phyloP scores from a whole-genome alignment of 352 stramenopile genomes.

The Peronospora farinosa region DNA sequence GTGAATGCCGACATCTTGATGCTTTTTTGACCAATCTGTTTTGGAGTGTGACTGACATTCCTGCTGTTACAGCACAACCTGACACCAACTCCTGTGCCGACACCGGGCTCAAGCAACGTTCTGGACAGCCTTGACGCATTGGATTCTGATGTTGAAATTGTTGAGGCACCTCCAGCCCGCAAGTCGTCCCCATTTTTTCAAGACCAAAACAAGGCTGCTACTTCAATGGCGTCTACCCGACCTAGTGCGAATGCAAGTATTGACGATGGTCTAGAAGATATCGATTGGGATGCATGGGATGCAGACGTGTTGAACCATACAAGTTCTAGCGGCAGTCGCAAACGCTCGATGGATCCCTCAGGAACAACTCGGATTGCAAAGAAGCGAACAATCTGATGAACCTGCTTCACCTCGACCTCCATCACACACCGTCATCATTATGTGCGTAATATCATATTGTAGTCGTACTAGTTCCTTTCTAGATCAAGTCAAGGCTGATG shows the following conservation, averaged over 20 bases:
- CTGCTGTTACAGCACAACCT: slow-evolving; percentile 49
- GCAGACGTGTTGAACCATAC: slow-evolving; percentile 37
- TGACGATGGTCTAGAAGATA: slow-evolving; percentile 51
- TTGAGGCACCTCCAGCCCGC: slow-evolving; percentile 16
- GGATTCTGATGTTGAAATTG: slow-evolving; percentile 23
- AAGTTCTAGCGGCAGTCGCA: slow-evolving; percentile 24
- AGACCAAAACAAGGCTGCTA: slow-evolving; percentile 21
- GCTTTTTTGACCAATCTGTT: neutral
- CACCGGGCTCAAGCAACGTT: slow-evolving; percentile 12
- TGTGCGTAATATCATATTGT: slow-evolving; percentile 21
- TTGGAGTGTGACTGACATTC: slow-evolving; percentile 1
- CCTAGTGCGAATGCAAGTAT: slow-evolving; percentile 8
- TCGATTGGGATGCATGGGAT: slow-evolving; percentile 58
- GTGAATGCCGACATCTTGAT: neutral
- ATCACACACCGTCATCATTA: slow-evolving; percentile 1
- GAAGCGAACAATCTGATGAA: slow-evolving; percentile 22
- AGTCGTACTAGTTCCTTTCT: slow-evolving; percentile 4
- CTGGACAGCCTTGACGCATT: slow-evolving; percentile 29
- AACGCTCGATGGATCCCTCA: slow-evolving; percentile 19
- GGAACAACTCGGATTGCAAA: slow-evolving; percentile 10
- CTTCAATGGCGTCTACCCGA: slow-evolving; percentile 6
- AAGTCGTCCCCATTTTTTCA: slow-evolving; percentile 52
- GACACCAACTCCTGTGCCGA: slow-evolving; percentile 33
- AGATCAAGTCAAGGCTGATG: slow-evolving; percentile 1
- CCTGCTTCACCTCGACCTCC: neutral